These are phyloP conservation scores for Schizothecium vesticola DNA, from an alignment of 495 filamentous ascomycete genomes.

Conservation along the genomic window DNA sequence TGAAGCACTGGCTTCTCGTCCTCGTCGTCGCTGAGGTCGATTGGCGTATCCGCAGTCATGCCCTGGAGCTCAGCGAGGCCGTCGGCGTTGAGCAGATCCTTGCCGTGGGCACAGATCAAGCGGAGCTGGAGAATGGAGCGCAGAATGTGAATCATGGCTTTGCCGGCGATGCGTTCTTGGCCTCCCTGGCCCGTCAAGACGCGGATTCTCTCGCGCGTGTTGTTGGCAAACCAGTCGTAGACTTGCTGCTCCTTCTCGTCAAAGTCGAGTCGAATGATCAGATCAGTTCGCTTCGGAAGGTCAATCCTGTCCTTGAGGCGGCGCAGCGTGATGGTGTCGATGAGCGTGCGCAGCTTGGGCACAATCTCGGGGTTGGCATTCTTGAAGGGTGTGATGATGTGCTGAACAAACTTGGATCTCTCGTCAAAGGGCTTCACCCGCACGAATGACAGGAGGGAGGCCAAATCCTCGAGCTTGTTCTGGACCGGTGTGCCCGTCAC, in stretches of 20 bases:
- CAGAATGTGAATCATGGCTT: conserved; percentile 80
- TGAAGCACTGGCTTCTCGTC: conserved; percentile 48
- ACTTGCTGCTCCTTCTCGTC: conserved; percentile 45
- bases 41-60: conserved; percentile 71
- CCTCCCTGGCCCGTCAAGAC: conserved; percentile 41
- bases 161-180: conserved; percentile 62
- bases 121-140: conserved; percentile 87
- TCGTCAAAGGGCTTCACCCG: conserved; percentile 84
- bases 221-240: conserved; percentile 52
- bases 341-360: conserved; percentile 79
- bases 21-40: conserved; percentile 72
- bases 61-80: conserved; percentile 76
- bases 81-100: conserved; percentile 75
- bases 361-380: conserved; percentile 74
- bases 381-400: conserved; percentile 79
- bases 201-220: conserved; percentile 48
- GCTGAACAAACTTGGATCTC: conserved; percentile 61
- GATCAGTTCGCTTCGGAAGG: conserved; percentile 67
- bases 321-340: conserved; percentile 88
- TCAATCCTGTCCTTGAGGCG: conserved; percentile 87
- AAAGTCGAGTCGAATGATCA: conserved; percentile 59
- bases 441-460: conserved; percentile 85
- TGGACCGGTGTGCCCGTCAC: conserved; percentile 91
- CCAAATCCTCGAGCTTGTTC: conserved; percentile 86
- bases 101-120: conserved; percentile 84